Percentiles rank a stretch among this genome's conserved stretches.
These are phyloP conservation scores for Penicillium brevicompactum DNA, from an alignment of 2,329 filamentous ascomycete species.

Conservation along the genomic window DNA sequence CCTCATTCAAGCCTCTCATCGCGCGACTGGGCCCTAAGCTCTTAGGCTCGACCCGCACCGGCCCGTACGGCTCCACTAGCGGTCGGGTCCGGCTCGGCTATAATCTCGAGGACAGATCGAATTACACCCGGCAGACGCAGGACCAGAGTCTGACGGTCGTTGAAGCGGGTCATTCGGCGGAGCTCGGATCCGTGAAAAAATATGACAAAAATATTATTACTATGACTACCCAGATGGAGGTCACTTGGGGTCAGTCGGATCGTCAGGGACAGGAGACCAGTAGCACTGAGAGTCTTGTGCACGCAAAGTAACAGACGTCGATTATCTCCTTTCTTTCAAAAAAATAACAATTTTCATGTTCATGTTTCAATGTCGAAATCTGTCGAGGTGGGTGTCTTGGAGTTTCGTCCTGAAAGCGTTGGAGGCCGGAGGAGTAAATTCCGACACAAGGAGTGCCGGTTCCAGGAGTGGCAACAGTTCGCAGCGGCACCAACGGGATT, in stretches of 20 bases:
- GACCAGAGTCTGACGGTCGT: background rate
- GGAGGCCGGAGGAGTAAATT: too few relatives aligned
- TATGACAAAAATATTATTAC: conserved; percentile 3
- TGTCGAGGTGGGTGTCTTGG: too few relatives aligned
- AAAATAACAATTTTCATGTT: too few relatives aligned
- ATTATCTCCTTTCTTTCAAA: too few relatives aligned
- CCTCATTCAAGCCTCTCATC: conserved; percentile 7
- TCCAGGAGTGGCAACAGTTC: too few relatives aligned
- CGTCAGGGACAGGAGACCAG: background rate
- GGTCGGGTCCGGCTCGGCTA: conserved; percentile 1
- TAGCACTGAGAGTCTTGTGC: conserved; percentile 10
- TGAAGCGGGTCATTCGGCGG: background rate
- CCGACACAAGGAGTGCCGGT: too few relatives aligned
- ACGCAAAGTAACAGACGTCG: background rate
- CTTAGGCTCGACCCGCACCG: conserved; percentile 2
- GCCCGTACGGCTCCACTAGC: conserved; percentile 1
- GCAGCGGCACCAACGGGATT: too few relatives aligned
- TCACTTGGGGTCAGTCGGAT: conserved; percentile 7
- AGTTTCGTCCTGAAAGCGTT: too few relatives aligned
- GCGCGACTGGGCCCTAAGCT: conserved; percentile 4
- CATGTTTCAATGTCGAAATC: too few relatives aligned
- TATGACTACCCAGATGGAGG: conserved; percentile 12
- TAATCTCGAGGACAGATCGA: conserved; percentile 4
- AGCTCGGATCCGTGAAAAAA: background rate
- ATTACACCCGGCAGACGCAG: background rate